Evolutionary conservation across 176 grass and related monocot species (phyloP), one percentile per base, ranked within the genome.

Genomic region (Bromus sterilis): DNA sequence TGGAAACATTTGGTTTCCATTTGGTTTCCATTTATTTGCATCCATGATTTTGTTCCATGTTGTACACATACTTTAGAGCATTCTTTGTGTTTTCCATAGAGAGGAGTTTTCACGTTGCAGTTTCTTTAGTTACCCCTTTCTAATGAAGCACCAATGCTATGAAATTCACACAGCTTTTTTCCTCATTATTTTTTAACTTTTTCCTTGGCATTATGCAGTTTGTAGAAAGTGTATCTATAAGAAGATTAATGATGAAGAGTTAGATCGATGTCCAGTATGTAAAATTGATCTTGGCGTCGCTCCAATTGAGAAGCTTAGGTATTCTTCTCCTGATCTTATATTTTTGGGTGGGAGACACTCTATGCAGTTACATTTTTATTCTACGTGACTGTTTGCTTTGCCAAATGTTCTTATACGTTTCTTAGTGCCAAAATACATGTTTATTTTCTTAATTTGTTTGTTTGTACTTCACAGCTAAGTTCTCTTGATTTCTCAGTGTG

Each of bases 201-300:
- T 64, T 76, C 37, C 37, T 80, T 81, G 88, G 41, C 34, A 72
- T 80, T 64, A 30, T 78, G 40, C 91, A 97, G 94, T 97, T 91
- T 97, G 94, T 88, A 88, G 89, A 71, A 93, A 93, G 79, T 97
- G 94, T 85, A 97, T 97, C 56, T 82, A 86, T 87, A 83, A 83
- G 60, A 97, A 91, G 78, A 88, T 93, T 49, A 77, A 84, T 68
- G 86, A 89, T 55, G 94, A 93, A 56, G 94, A 93, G 35, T 34
- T 79, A 20, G 89, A 94, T n/a, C 77, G 65, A 51, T 97, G 94
- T 59, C 94, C 94, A 77, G 83, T 87, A 78, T 97, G 94, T 74
- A 83, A 85, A 74, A 91, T 89, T 85, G 86, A 91, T 87, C 86
- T 97, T 23, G 94, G 94, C 49, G 88, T 80, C 11, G 16, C 86